A percentile compares a stretch with the other conserved stretches of the same genome.
phyloP scores from a whole-genome alignment of 306 rosid species.

The Potentilla sterilis region DNA sequence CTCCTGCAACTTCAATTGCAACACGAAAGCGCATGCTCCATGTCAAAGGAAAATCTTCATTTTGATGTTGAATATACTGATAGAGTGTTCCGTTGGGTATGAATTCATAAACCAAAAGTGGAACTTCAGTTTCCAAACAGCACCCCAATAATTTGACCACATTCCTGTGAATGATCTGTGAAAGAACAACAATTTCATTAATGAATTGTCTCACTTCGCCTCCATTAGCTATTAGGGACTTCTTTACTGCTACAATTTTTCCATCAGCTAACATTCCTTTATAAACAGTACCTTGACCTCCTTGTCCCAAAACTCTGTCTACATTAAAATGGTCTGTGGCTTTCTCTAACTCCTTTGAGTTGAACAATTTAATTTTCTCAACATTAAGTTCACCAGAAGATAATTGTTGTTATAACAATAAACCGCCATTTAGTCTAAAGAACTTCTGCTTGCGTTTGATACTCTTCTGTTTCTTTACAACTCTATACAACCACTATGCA shows the following conservation, averaged over 20 bases:
- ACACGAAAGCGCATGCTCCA: not conserved
- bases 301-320: slow-evolving; percentile 26
- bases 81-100: not conserved
- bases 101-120: slow-evolving; percentile 1
- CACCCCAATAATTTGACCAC: not conserved
- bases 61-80: not conserved
- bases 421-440: slow-evolving; percentile 24
- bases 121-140: slow-evolving; percentile 9
- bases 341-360: slow-evolving; percentile 13
- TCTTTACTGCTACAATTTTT: slow-evolving; percentile 18
- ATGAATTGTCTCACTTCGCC: not conserved
- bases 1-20: not conserved
- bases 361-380: slow-evolving; percentile 11
- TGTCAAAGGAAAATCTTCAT: not conserved
- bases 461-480: slow-evolving; percentile 1
- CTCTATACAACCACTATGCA: slow-evolving; percentile 5
- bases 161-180: slow-evolving; percentile 7
- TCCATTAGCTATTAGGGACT: not conserved
- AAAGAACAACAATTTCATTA: slow-evolving; percentile 4
- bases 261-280: slow-evolving; percentile 25
- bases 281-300: slow-evolving; percentile 33
- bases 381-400: not conserved
- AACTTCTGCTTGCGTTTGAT: slow-evolving; percentile 19
- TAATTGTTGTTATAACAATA: slow-evolving; percentile 14
- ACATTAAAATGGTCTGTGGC: slow-evolving; percentile 15